These are phyloP conservation scores for Aureobasidium musti DNA, from an alignment of 2,329 filamentous ascomycete species.

Conservation along the genomic window DNA sequence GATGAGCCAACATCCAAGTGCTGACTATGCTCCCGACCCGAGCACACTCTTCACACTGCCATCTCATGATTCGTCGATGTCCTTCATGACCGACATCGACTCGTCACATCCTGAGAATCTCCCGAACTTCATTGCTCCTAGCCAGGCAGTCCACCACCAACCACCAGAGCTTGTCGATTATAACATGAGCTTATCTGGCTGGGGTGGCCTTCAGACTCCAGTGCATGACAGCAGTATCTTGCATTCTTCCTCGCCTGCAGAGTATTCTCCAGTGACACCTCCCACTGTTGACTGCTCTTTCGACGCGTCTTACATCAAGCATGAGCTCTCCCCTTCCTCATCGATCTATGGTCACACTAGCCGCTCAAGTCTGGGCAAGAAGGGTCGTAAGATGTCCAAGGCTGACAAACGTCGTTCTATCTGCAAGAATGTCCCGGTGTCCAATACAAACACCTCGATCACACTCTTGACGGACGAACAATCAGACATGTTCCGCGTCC, in stretches of 20 bases:
- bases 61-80: neutral
- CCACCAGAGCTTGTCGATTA: neutral
- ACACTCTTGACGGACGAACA: neutral
- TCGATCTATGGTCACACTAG: neutral
- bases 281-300: neutral
- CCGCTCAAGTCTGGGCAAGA: slow-evolving; percentile 5
- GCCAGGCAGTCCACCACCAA: slow-evolving; percentile 9
- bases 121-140: neutral
- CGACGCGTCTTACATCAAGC: neutral
- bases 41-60: neutral
- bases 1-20: neutral
- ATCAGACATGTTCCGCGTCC: neutral
- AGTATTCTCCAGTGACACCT: neutral
- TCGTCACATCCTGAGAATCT: neutral
- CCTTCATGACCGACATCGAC: slow-evolving; percentile 7
- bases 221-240: slow-evolving; percentile 8
- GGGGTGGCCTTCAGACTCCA: slow-evolving; percentile 3
- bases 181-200: neutral
- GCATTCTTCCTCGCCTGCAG: slow-evolving; percentile 9
- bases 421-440: neutral
- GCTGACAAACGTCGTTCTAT: neutral
- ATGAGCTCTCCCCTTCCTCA: neutral
- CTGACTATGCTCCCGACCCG: neutral
- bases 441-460: neutral
- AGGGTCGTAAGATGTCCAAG: neutral